Base-by-base conservation (phyloP, 768 basidiomycete genomes). In the Clavaria fumosa region DNA sequence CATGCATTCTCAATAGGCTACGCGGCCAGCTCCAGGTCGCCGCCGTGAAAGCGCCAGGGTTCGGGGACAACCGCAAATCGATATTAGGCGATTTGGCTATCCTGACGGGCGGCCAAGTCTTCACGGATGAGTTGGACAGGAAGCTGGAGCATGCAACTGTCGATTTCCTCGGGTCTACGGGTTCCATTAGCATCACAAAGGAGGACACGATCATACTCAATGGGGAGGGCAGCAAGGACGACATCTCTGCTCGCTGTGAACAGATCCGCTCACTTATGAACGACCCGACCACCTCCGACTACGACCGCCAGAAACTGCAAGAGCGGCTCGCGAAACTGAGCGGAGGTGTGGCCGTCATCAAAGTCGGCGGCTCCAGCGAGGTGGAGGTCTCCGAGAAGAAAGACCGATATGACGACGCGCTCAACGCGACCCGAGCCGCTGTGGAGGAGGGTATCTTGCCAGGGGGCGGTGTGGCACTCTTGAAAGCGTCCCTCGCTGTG, bases 381-480 rank as follows among this genome's bases (percentile, higher is more conserved):
- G 93, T 96, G 36, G 93, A 96, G 62, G 93, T 97, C 43, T 71
- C 91, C 5, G 93, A 97, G 72, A 97, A 96, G 85, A 95, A 97
- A 75, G 93, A 97, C 56, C 72, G 91, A 24, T 96, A 95, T 52
- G 91, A 96, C 48, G 89, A 93, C 53, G 91, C 91, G 1, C 69
- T 96, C 33, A 95, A 95, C 57, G 90, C 91, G n/a, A 97, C 93
- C 3, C 81, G 93, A 27, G 93, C 93, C 18, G 90, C 93, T 31
- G 93, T 97, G 21, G 93, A 96, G 62, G 91, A 99, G 59, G 93
- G 93, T 53, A 95, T 96, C 51, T 79, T 97, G 23, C 93, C 93
- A 37, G 93, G 93, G 31, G 93, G 93, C 52, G 91, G 91, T 56
- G 78, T 86, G 22, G 91, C 93, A 19, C 72, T 95, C 17, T 72